Evolutionary conservation across 1,284 basidiomycete genomes (phyloP), one percentile per base, ranked within the genome.

Genomic region (Melampsora larici-populina): DNA sequence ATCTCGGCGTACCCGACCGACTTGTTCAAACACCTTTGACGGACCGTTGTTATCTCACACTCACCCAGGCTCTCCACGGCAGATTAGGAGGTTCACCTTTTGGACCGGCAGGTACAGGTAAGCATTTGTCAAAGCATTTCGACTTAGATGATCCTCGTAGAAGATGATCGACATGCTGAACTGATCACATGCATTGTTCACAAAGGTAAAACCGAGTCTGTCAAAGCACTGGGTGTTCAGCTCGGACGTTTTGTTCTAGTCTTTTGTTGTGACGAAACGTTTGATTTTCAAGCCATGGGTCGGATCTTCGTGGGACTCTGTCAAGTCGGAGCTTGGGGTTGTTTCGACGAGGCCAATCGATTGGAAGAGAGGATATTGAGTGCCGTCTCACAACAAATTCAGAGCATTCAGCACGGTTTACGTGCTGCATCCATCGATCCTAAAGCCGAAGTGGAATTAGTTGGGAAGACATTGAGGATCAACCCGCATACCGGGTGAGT

Each of bases 261-360:
- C 43, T 99, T 99, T 87, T 99, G 97, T 84, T 99, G 97, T 83
- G 97, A 99, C 85, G 96, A 99, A 85, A 97, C 93, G 0, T 99
- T 99, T 84, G 97, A 99, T 85, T 98, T 98, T 87, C 94, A 98
- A 83, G 97, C 97, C 1, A 99, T 99, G 97, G 96, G 96, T 79
- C 92, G 97, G 81, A 98, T 99, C 82, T 98, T 99, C 84, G 90
- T 99, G 81, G 97, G 97, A 79, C 88, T 99, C 24, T 99, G 96
- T 86, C 94, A 98, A 86, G 97, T 99, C 51, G 97, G 97, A 51
- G 97, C 97, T 0, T 99, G 97, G 95, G 95, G 95, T 33, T 97
- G 95, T 84, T 97, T 97, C 85, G 94, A 97, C 84, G 82, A 83
- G 81, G 85, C 86, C 80, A 99, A 99, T 84, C 91, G 97, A 82